These are phyloP conservation scores for Xanthoconium purpureum DNA, from an alignment of 768 basidiomycete species.

Conservation along the genomic window DNA sequence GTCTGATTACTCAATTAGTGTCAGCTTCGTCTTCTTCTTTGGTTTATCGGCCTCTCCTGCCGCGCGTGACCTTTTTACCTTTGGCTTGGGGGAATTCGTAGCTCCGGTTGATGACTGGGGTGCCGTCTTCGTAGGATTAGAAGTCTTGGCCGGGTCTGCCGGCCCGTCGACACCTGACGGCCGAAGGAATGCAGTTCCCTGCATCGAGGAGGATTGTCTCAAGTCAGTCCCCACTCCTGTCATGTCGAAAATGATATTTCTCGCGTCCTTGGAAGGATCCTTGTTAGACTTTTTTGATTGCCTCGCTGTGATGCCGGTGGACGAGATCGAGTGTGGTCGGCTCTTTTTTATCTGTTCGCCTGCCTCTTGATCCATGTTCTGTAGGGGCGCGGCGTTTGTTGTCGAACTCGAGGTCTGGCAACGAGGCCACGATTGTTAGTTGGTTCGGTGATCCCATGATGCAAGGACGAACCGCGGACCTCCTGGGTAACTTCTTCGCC, in stretches of 20 bases:
- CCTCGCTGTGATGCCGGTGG: slow-evolving; percentile 6
- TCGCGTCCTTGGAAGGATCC: slow-evolving; percentile 38
- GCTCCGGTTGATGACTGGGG: slow-evolving; percentile 4
- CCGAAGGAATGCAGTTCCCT: slow-evolving; percentile 15
- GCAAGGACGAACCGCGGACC: slow-evolving; percentile 22
- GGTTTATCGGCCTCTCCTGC: slow-evolving; percentile 14
- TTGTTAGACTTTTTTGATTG: slow-evolving; percentile 16
- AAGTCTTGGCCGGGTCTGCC: slow-evolving; percentile 10
- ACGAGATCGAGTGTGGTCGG: slow-evolving; percentile 25
- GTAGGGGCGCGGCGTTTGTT: slow-evolving; percentile 1
- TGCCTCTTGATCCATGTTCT: slow-evolving; percentile 19
- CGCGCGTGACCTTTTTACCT: slow-evolving; percentile 24
- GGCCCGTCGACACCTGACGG: slow-evolving; percentile 24
- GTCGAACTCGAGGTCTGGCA: slow-evolving; percentile 18
- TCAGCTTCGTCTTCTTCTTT: slow-evolving; percentile 27
- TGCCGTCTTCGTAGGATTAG: slow-evolving; percentile 3
- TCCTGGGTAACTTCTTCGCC: slow-evolving; percentile 43
- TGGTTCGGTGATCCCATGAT: slow-evolving; percentile 15
- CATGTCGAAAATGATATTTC: slow-evolving; percentile 45
- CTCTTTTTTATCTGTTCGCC: slow-evolving; percentile 18
- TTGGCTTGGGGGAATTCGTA: slow-evolving; percentile 7
- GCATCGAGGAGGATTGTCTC: slow-evolving; percentile 28
- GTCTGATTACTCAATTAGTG: slow-evolving; percentile 24
- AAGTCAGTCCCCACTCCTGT: slow-evolving; percentile 50
- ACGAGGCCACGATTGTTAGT: slow-evolving; percentile 18